Evolutionary conservation across 2,329 filamentous ascomycete species (phyloP).

Genomic region (Cephalotrichum gorgonifer): DNA sequence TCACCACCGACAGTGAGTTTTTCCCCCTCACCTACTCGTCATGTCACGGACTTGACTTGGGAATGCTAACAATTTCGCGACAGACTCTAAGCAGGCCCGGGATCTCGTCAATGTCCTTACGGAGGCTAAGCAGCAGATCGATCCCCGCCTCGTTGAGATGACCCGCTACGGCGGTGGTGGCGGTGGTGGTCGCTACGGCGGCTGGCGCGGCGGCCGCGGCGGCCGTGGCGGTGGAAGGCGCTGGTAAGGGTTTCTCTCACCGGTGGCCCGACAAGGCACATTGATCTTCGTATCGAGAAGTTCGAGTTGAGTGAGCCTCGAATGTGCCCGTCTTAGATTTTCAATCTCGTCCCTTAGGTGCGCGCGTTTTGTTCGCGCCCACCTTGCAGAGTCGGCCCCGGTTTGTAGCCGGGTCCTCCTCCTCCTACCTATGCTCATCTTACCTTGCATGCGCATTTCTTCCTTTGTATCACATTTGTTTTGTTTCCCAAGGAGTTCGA

Average conservation of each 20-base stretch:
- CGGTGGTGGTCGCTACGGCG: slow-evolving; percentile 62
- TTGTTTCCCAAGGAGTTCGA: too few relatives aligned
- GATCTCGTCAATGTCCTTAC: slow-evolving; percentile 87
- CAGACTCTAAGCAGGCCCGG: slow-evolving; percentile 89
- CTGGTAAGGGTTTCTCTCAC: not conserved
- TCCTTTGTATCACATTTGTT: too few relatives aligned
- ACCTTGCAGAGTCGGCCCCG: too few relatives aligned
- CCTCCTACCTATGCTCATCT: too few relatives aligned
- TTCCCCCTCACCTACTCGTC: not conserved
- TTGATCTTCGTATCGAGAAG: not conserved
- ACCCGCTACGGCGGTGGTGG: slow-evolving; percentile 81
- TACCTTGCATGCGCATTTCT: too few relatives aligned
- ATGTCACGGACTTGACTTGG: not conserved
- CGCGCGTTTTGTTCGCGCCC: too few relatives aligned
- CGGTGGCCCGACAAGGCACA: not conserved
- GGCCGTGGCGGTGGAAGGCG: not conserved
- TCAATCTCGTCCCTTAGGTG: not conserved
- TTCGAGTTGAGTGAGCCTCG: not conserved
- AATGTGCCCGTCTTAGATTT: not conserved
- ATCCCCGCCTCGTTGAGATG: slow-evolving; percentile 94
- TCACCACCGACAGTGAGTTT: slow-evolving; percentile 97
- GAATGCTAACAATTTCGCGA: slow-evolving; percentile 22
- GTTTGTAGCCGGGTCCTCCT: too few relatives aligned
- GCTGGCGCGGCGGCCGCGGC: slow-evolving; percentile 42
- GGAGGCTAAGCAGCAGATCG: slow-evolving; percentile 97